phyloP scores from a whole-genome alignment of 2,329 filamentous ascomycete genomes.

The Fusarium tjaetaba region DNA sequence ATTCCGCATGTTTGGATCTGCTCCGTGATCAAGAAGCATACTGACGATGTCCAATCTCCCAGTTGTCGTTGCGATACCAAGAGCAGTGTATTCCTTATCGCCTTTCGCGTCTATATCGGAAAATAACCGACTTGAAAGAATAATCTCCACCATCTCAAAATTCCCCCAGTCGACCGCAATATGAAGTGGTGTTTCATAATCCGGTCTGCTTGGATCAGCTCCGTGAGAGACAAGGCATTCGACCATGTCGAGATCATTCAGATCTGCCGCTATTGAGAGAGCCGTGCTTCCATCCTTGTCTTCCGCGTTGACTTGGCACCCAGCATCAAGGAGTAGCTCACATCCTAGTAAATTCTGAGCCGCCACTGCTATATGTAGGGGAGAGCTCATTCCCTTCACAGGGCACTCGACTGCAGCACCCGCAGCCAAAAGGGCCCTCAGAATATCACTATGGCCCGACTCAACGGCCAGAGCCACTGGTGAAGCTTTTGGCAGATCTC shows the following conservation, averaged over 20 bases:
- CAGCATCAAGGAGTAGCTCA: conserved; percentile 14
- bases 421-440: conserved; percentile 19
- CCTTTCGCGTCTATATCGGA: conserved; percentile 14
- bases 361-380: conserved; percentile 23
- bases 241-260: conserved; percentile 2
- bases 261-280: conserved; percentile 19
- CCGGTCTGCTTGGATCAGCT: conserved; percentile 23
- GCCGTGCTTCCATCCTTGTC: conserved; percentile 4
- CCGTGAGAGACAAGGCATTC: conserved; percentile 20
- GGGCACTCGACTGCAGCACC: conserved; percentile 24
- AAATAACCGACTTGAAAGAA: conserved; percentile 12
- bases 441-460: conserved; percentile 3
- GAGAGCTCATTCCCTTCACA: not conserved
- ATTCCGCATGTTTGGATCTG: conserved; percentile 28
- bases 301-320: conserved; percentile 22
- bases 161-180: conserved; percentile 26
- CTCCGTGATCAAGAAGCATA: conserved; percentile 31
- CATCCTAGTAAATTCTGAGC: conserved; percentile 16
- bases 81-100: conserved; percentile 14
- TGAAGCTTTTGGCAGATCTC: conserved; percentile 18
- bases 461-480: conserved; percentile 27
- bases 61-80: conserved; percentile 15
- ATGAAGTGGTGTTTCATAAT: conserved; percentile 17
- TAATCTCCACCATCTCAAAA: conserved; percentile 5
- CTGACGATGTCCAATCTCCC: conserved; percentile 23